Evolutionary conservation across 768 basidiomycete genomes (phyloP).

Genomic region (Holtermanniella nyarrowii): DNA sequence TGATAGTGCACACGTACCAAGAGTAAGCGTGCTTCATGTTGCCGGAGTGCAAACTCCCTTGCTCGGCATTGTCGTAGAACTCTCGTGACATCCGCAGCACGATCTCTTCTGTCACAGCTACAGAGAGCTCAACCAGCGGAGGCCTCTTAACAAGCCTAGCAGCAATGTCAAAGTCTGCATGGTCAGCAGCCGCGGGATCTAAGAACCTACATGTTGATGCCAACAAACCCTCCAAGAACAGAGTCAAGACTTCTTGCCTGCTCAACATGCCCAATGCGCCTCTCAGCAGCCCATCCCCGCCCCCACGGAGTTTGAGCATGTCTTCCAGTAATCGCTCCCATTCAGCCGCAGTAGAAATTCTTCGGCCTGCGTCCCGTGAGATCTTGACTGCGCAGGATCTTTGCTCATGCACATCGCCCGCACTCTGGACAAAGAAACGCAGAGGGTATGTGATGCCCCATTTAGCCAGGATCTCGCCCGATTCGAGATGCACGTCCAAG

Average conservation of each 20-base stretch:
- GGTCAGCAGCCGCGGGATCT: neutral
- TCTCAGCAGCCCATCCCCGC: constrained; percentile 53
- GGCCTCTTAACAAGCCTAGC: constrained; percentile 52
- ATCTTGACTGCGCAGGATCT: constrained; percentile 32
- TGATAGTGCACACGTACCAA: constrained; percentile 52
- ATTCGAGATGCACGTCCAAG: constrained; percentile 86
- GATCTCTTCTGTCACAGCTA: constrained; percentile 57
- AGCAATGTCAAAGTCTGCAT: constrained; percentile 41
- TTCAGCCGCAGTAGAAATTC: constrained; percentile 46
- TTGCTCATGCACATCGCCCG: constrained; percentile 57
- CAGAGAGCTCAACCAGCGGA: constrained; percentile 47
- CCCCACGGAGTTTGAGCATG: constrained; percentile 66
- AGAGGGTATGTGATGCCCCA: constrained; percentile 78
- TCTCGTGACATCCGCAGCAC: constrained; percentile 73
- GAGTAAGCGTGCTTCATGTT: constrained; percentile 97
- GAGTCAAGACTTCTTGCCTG: constrained; percentile 59
- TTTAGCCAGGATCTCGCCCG: constrained; percentile 77
- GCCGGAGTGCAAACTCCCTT: constrained; percentile 81
- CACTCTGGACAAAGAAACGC: constrained; percentile 81
- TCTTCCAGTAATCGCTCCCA: constrained; percentile 85
- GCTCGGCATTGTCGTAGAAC: constrained; percentile 87
- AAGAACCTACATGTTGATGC: constrained; percentile 70
- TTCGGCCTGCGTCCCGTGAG: constrained; percentile 1
- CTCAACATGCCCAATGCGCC: constrained; percentile 73
- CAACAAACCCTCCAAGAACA: constrained; percentile 77